Evolutionary conservation across 176 grass and related monocot genomes (phyloP).

Genomic region (Melocanna baccifera): DNA sequence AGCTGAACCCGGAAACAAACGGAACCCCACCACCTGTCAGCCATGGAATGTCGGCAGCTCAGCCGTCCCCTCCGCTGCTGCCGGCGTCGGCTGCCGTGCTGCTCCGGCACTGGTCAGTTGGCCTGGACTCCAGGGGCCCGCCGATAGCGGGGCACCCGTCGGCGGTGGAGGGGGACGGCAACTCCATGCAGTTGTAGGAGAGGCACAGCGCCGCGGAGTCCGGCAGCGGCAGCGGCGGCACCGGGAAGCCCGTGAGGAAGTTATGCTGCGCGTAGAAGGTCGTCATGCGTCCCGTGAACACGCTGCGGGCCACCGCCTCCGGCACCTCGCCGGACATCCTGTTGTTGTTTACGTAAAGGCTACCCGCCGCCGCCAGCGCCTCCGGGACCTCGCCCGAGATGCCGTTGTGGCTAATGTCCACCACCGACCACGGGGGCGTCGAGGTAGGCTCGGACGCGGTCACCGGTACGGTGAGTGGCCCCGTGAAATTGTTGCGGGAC

Average conservation of each 20-base stretch:
- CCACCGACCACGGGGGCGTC: slow-evolving; percentile 44
- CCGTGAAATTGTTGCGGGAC: slow-evolving; percentile 74
- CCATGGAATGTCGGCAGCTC: not conserved
- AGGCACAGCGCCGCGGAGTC: slow-evolving; percentile 71
- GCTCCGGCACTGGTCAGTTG: slow-evolving; percentile 58
- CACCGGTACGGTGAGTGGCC: slow-evolving; percentile 28
- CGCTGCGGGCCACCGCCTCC: slow-evolving; percentile 36
- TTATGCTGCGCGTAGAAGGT: slow-evolving; percentile 93
- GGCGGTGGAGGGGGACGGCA: slow-evolving; percentile 35
- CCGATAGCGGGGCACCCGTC: slow-evolving; percentile 61
- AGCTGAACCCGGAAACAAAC: not conserved
- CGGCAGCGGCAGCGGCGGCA: slow-evolving; percentile 41
- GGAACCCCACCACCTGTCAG: slow-evolving; percentile 21
- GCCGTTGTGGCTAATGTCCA: slow-evolving; percentile 79
- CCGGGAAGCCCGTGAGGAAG: slow-evolving; percentile 67
- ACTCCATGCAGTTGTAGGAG: slow-evolving; percentile 81
- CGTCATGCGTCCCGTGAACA: slow-evolving; percentile 57
- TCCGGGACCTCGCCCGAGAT: slow-evolving; percentile 62
- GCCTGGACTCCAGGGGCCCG: slow-evolving; percentile 55
- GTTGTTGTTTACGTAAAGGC: slow-evolving; percentile 85
- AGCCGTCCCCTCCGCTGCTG: slow-evolving; percentile 41
- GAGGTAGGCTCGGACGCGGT: not conserved
- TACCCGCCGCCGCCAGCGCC: slow-evolving; percentile 44
- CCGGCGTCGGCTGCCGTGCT: not conserved
- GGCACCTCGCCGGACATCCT: slow-evolving; percentile 64